Evolutionary conservation across 768 basidiomycete genomes (phyloP), one percentile per base, ranked within the genome.

Genomic region (Xerocomus potaroensis): DNA sequence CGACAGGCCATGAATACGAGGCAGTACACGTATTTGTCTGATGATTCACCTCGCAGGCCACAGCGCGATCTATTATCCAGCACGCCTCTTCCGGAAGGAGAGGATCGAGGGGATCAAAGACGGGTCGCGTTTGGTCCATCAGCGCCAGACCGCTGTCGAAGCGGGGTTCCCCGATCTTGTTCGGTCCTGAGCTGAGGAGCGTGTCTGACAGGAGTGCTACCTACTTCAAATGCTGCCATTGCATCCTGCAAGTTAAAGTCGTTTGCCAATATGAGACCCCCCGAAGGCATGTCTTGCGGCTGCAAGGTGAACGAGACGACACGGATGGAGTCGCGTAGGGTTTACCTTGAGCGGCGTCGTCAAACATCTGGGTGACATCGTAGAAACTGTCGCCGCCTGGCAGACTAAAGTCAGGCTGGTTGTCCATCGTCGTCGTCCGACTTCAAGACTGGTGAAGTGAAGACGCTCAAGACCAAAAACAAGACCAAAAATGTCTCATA

Each of bases 211-310:
- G 27, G 26, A 16, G 24, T 42, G 41, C 40, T 19, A 57, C 72
- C 48, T 61, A 87, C 90, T 78, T 93, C 87, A 45, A 96, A 81
- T 12, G 91, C 88, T 56, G 87, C 87, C 92, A 97, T 95, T n/a
- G 91, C 84, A 50, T 97, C 93, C 50, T 84, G 77, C 38, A 95
- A 72, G 15, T 80, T 78, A 55, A 91, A 85, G 24, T 77, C 79
- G 1, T 82, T 77, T 57, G 80, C 81, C 27, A 90, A 74, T 6
- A 92, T 49, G 48, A 91, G 68, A 30, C 73, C 73, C 11, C 80
- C 81, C 0, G 75, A 69, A 24, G 76, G 70, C 78, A 95, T 80
- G 33, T 80, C 90, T 79, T 47, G 41, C 29, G 29, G 72, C 48
- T 3, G 42, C 35, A 54, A 49, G 41, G 39, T 51, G 29, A 54